Base-by-base conservation (phyloP, 352 stramenopile genomes). In the Phytophthora chlamydospora region DNA sequence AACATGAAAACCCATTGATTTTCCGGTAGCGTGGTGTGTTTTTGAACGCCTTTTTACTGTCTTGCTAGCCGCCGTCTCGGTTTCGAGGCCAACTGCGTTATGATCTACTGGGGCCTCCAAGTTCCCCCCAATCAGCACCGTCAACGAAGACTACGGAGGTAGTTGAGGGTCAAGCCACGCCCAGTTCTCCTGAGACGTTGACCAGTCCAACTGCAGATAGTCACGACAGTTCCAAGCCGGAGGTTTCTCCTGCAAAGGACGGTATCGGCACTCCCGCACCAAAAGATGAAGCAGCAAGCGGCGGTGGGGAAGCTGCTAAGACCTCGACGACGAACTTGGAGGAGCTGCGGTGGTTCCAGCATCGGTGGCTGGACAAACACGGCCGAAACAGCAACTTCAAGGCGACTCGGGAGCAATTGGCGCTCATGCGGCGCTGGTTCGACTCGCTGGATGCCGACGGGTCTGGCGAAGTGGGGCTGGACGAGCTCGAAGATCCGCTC, bases 401-500 rank as follows among this genome's bases (percentile, higher is more conserved):
- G 48, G 69, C 83, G 13, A 72, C 66, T 6, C 83, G 85, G 2
- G 76, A 88, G 43, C 88, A 92, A 43, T 73, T 90, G 53, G 71
- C 71, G 29, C 68, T 94, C 12, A 76, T 95, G 65, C 62, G 81
- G 3, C 81, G 75, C 29, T 97, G 89, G 89, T 97, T 97, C 45
- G 82, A 91, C 44, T 94, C 79, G n/a, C 73, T 97, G n/a, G 89
- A 97, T 53, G 56, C 78, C 1, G 89, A 96, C 33, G 83, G 84
- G 14, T 91, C 81, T 1, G 89, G 88, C 2, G 85, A 90, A 43
- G 84, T 96, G 16, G 85, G 87, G 3, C 49, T 96, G 12, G 79
- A 92, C 52, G 88, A 97, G 44, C 73, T 97, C 9, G 85, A 93
- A 35, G 85, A 95, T 32, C 89, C 89, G n/a, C 73, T 97, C 12